Base-by-base conservation (phyloP, 768 basidiomycete species). In the Boletus reticuloceps region DNA sequence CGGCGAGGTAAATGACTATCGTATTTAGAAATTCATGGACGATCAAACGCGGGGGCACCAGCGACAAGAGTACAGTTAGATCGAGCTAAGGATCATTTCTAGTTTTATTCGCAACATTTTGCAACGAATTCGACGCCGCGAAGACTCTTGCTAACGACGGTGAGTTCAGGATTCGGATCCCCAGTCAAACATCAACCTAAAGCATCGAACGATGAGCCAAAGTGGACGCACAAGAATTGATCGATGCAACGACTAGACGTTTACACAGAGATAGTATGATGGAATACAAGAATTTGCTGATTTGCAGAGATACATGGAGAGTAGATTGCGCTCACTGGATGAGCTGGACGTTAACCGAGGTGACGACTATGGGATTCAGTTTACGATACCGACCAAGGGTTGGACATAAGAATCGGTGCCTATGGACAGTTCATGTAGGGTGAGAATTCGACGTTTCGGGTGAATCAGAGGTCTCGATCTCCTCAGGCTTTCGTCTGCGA, bases 401-500 rank as follows among this genome's bases (percentile, higher is more conserved):
- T 8, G 40, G 41, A 47, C 42, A 40, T 47, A 45, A 44, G 41
- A 50, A 50, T 46, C 22, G 40, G 22, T 27, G 49, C 51, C 45
- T 56, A 47, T 37, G 42, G 31, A 32, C 57, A 37, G 45, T 49
- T 65, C 61, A 67, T 19, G 58, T 16, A 52, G 54, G 56, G 25
- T 34, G 53, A 47, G 58, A 27, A 19, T 47, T 55, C 11, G 55
- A 61, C n/a, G 51, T 41, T 45, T 57, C 16, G 10, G 39, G 38
- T 11, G 54, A 31, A n/a, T 22, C 31, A 47, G 27, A 36, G 13
- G 51, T 13, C 12, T 69, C 52, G 42, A 53, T 52, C 47, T 66
- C 70, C 49, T n/a, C n/a, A n/a, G n/a, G n/a, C n/a, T 53, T 59
- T 49, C 61, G 65, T 56, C 63, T 63, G 53, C 63, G 66, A 50